Evolutionary conservation across 768 basidiomycete genomes (phyloP).

Genomic region (Tephrocybe sp.): DNA sequence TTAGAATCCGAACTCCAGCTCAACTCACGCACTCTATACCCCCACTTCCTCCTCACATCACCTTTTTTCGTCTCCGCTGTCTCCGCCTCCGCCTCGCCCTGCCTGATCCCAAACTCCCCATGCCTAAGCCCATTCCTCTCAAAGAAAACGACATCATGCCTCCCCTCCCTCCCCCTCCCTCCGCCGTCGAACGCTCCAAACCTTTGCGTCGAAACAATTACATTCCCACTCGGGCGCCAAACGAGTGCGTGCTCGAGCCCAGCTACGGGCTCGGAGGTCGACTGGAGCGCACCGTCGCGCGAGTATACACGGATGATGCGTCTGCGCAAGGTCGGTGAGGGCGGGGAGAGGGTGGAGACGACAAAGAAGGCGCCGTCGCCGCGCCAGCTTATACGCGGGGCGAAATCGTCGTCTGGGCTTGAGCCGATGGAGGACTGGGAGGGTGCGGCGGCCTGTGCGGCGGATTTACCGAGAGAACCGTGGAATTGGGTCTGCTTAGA

Average conservation of each 20-base stretch:
- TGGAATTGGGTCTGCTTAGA: slow-evolving; percentile 97
- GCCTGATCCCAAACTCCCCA: slow-evolving; percentile 78
- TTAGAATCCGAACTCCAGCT: slow-evolving; percentile 89
- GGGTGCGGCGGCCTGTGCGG: slow-evolving; percentile 64
- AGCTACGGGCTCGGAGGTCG: slow-evolving; percentile 81
- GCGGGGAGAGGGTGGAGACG: slow-evolving; percentile 69
- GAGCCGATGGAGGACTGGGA: slow-evolving; percentile 40
- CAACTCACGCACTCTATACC: slow-evolving; percentile 71
- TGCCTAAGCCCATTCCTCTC: slow-evolving; percentile 94
- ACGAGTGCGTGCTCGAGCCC: slow-evolving; percentile 79
- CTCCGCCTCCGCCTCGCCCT: slow-evolving; percentile 28
- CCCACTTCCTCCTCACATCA: slow-evolving; percentile 2
- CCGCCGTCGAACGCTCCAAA: slow-evolving; percentile 73
- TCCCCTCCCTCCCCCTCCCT: slow-evolving; percentile 61
- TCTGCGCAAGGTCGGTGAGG: slow-evolving; percentile 32
- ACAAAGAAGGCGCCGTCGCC: slow-evolving; percentile 91
- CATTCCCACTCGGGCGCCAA: slow-evolving; percentile 89
- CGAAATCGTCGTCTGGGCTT: slow-evolving; percentile 69
- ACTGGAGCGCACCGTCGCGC: slow-evolving; percentile 69
- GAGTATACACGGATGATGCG: slow-evolving; percentile 76
- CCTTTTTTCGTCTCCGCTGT: slow-evolving; percentile 34
- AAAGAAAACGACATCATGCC: slow-evolving; percentile 90
- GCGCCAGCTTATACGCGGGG: slow-evolving; percentile 86
- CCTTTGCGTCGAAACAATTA: slow-evolving; percentile 81
- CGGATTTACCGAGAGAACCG: slow-evolving; percentile 88